Evolutionary conservation across 208 protist species (phyloP), one percentile per base, ranked within the genome.

Genomic region (Crithidia acanthocephali): DNA sequence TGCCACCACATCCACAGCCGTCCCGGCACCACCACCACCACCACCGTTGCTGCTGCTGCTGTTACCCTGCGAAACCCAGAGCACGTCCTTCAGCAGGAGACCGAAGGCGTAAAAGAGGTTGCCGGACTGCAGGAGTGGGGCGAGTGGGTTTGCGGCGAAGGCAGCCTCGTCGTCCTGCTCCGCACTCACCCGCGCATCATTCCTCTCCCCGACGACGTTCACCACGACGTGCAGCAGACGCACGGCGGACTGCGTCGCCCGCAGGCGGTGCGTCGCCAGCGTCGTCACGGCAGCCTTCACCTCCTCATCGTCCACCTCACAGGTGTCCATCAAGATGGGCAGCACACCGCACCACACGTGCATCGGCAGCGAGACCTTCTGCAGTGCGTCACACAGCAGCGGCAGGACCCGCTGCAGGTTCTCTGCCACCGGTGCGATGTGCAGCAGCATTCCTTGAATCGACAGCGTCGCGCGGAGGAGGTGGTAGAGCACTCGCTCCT

Each of bases 141-240:
- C 68, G 16, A 81, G 71, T 16, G 83, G 79, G 64, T 95, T 95
- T 11, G 67, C 47, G n/a, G 77, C 74, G 63, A 95, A 95, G 23
- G 85, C 87, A 15, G 53, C 68, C 37, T 95, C 90, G 71, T 95
- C 90, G 51, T 93, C 90, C 37, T 67, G 45, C 47, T 37, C 45
- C 15, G 55, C 63, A 10, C 47, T 68, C 2, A 42, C 18, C n/a
- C 73, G 63, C 15, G 48, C 50, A 28, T 62, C 59, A 60, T 91
- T 90, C 16, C 83, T 28, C 74, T 85, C 81, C 23, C 85, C 85
- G 20, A 91, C 64, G 23, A 75, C 75, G 44, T 85, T 74, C 15
- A 88, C 76, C 22, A 83, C 55, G 10, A 72, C 40, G 66, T 87
- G 80, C 18, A 95, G 68, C 10, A 90, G 81, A 18, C 87, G 74